These are phyloP conservation scores for Prototheca wickerhamii DNA, from an alignment of 163 green algal species.

Conservation along the genomic window DNA sequence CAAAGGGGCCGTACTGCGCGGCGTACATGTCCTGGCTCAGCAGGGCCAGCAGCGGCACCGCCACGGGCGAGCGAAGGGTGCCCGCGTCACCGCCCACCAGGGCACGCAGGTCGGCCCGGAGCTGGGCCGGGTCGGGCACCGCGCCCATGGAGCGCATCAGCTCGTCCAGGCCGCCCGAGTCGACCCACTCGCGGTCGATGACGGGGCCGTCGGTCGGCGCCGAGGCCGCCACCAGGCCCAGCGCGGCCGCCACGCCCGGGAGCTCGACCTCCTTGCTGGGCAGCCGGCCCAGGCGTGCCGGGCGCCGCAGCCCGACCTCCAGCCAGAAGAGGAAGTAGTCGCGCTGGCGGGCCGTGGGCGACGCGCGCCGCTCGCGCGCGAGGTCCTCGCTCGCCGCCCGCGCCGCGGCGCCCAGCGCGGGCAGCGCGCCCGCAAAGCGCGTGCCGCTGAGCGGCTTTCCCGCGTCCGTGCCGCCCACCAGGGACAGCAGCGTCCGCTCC, in stretches of 20 bases:
- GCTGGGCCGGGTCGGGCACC: too few relatives aligned
- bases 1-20: not conserved
- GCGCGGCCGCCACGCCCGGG: slow-evolving; percentile 11
- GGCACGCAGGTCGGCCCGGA: too few relatives aligned
- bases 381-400: slow-evolving; percentile 5
- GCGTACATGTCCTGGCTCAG: slow-evolving; percentile 7
- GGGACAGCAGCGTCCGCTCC: slow-evolving; percentile 38
- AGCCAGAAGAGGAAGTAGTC: not conserved
- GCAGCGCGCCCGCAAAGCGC: slow-evolving; percentile 41
- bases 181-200: too few relatives aligned
- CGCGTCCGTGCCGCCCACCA: slow-evolving; percentile 35
- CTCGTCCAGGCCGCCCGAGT: too few relatives aligned
- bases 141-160: too few relatives aligned
- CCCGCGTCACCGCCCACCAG: too few relatives aligned
- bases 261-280: slow-evolving; percentile 13
- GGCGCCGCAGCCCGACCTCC: not conserved
- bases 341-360: not conserved
- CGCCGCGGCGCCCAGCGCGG: slow-evolving; percentile 29
- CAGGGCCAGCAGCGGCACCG: not conserved
- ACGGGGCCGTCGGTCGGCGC: too few relatives aligned
- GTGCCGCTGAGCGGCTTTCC: too few relatives aligned
- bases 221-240: slow-evolving; percentile 45
- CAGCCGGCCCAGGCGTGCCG: slow-evolving; percentile 10
- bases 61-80: not conserved
- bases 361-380: not conserved